Evolutionary conservation across 2,329 filamentous ascomycete species (phyloP), one percentile per base, ranked within the genome.

Genomic region (Colletotrichum tabaci): DNA sequence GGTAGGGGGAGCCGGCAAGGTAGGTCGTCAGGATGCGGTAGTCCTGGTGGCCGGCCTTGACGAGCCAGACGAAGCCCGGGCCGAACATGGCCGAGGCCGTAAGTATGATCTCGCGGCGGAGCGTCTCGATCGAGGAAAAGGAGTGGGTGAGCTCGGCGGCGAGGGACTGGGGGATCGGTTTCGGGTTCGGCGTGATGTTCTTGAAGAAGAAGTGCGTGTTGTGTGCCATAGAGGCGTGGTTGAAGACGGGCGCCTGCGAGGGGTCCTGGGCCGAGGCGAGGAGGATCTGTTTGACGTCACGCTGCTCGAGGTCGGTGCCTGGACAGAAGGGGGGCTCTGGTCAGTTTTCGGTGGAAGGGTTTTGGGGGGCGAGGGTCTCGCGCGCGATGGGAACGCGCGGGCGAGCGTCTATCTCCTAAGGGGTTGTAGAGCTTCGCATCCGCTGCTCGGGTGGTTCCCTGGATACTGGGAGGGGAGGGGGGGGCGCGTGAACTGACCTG

Each of bases 51-150:
- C 78, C 82, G 76, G 77, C 80, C 82, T 90, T 90, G 78, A 98
- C 93, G 73, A 99, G 91, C 96, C 96, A 99, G 80, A 98, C 93
- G 84, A 97, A 98, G 75, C 96, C 96, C 0, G 96, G 95, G 66
- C 96, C 96, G 85, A 99, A 98, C 95, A 98, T 98, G 84, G 91
- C 89, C 75, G 90, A 87, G 70, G 96, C 96, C 50, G 93, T 97
- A 74, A 91, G 86, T 78, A 96, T 83, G 82, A 99, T 91, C 80
- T 96, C 93, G 76, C 88, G 87, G 79, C 91, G 91, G 71, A 99
- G 90, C 40, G 93, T 95, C 75, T 97, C 93, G 77, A 97, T 86
- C 77, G 92, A 94, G 79, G 93, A 92, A 85, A 98, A 98, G 77
- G 90, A 90, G 75, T 85, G 84, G 77, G 89, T 86, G 76, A 98